Evolutionary conservation across 2,329 filamentous ascomycete genomes (phyloP).

Genomic region (Stachybotrys elegans): DNA sequence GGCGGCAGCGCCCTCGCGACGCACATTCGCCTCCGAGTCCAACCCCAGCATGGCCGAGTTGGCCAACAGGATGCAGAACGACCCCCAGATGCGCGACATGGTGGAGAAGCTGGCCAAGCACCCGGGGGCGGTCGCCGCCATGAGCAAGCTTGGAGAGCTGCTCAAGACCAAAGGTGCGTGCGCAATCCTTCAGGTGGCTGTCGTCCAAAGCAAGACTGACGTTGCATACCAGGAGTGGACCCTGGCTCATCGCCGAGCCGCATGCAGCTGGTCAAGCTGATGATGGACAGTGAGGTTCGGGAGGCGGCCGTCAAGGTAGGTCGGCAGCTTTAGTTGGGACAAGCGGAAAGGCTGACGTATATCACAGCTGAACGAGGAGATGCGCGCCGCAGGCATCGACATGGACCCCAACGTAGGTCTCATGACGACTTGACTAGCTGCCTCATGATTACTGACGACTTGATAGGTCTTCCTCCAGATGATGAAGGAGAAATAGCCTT

Average conservation of each 20-base stretch:
- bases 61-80: not conserved
- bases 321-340: accelerated
- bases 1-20: no score
- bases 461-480: no score
- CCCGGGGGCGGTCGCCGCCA: slow-evolving; percentile 3
- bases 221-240: slow-evolving; percentile 11
- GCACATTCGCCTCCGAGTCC: no score
- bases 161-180: slow-evolving; percentile 3
- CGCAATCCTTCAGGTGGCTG: not conserved
- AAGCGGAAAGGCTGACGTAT: not conserved
- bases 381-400: slow-evolving; percentile 16
- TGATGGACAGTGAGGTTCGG: slow-evolving; percentile 17
- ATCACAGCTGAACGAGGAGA: slow-evolving; percentile 13
- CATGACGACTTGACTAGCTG: no score
- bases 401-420: slow-evolving; percentile 13
- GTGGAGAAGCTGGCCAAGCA: slow-evolving; percentile 4
- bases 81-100: slow-evolving; percentile 3
- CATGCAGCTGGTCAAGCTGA: slow-evolving; percentile 16
- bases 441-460: no score
- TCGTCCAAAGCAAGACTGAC: not conserved
- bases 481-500: no score
- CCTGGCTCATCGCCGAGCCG: slow-evolving; percentile 13
- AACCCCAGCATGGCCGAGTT: not conserved
- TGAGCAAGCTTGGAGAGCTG: slow-evolving; percentile 2
- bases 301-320: slow-evolving; percentile 13